phyloP scores from a whole-genome alignment of 257 asterid genomes.

The Solanum clarkiae region DNA sequence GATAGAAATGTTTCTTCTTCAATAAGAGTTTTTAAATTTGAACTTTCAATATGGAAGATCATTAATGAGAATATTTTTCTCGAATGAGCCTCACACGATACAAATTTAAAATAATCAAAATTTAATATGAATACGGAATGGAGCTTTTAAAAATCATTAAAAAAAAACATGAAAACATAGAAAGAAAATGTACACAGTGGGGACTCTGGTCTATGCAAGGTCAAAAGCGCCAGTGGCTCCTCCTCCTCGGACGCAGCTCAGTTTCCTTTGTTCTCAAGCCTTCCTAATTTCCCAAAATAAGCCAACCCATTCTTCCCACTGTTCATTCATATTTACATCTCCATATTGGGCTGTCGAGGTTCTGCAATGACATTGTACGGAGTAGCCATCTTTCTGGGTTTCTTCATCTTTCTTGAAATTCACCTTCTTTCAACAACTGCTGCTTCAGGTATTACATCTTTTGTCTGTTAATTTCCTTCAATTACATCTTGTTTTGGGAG shows the following conservation, averaged over 20 bases:
- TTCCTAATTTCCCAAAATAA: background rate
- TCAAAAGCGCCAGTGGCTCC: slow-evolving; percentile 10
- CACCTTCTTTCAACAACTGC: slow-evolving; percentile 30
- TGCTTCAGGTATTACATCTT: slow-evolving; percentile 25
- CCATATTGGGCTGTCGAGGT: too few relatives aligned
- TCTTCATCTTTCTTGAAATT: slow-evolving; percentile 28
- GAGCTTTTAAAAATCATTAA: accelerated
- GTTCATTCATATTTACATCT: background rate
- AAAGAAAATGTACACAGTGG: background rate
- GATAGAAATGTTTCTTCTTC: too few relatives aligned
- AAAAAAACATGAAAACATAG: background rate
- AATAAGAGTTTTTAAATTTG: too few relatives aligned
- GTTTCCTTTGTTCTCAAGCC: background rate
- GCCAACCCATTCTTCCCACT: background rate
- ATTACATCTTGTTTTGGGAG: background rate
- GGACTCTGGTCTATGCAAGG: background rate
- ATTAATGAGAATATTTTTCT: too few relatives aligned
- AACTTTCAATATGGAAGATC: too few relatives aligned
- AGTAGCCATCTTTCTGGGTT: slow-evolving; percentile 18
- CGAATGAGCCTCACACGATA: too few relatives aligned
- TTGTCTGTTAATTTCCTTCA: background rate
- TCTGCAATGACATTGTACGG: slow-evolving; percentile 35
- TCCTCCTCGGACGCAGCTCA: background rate
- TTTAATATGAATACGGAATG: too few relatives aligned
- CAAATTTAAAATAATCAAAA: too few relatives aligned